Conservation (phyloP, 345 rosid genomes). For the Kandelia obovata region DNA sequence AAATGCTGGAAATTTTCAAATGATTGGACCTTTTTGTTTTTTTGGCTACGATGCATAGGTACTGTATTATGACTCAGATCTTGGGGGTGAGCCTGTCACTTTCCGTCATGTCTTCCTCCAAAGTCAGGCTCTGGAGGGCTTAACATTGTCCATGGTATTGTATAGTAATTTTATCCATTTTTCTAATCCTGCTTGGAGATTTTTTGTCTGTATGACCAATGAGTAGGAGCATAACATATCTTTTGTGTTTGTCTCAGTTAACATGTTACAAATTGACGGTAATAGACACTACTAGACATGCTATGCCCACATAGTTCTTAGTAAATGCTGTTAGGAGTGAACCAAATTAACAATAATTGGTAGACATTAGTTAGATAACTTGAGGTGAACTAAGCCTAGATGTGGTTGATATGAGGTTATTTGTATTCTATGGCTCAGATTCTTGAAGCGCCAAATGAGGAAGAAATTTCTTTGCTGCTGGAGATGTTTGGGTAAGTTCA, state of each 20-base stretch:
- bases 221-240: not conserved
- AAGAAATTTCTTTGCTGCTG: slow-evolving; percentile 80
- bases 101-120: slow-evolving; percentile 90
- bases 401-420: slow-evolving; percentile 15
- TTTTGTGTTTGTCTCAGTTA: not conserved
- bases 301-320: slow-evolving; percentile 8
- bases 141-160: slow-evolving; percentile 75
- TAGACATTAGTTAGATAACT: not conserved
- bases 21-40: not conserved
- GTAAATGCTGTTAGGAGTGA: not conserved
- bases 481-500: slow-evolving; percentile 77
- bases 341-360: not conserved
- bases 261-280: not conserved
- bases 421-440: slow-evolving; percentile 55
- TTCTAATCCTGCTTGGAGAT: not conserved
- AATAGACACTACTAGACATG: not conserved
- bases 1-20: not conserved
- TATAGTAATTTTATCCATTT: slow-evolving; percentile 13
- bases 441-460: slow-evolving; percentile 89
- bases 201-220: not conserved
- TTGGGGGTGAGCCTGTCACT: slow-evolving; percentile 75
- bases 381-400: not conserved
- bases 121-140: slow-evolving; percentile 96
- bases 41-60: slow-evolving; percentile 43
- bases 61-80: slow-evolving; percentile 74